A percentile compares a stretch with the other conserved stretches of the same genome.
Conservation (phyloP, 257 asterid genomes). For the Solanum medicagineum region DNA sequence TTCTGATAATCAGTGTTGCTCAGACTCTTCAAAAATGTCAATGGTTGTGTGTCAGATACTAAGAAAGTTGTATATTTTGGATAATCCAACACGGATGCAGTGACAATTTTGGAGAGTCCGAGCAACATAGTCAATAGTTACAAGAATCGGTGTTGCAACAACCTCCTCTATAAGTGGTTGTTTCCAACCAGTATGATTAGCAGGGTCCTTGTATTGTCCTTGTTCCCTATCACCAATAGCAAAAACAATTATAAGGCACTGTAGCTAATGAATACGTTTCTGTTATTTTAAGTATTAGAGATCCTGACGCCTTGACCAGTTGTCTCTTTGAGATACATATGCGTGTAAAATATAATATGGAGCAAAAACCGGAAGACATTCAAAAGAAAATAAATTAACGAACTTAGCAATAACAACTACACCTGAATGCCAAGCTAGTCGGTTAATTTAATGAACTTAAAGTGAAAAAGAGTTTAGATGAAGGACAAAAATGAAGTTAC, state of each 20-base stretch:
- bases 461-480: background rate
- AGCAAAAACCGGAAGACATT: background rate
- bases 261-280: background rate
- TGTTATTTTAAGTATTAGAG: background rate
- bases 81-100: background rate
- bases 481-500: constrained; percentile 1
- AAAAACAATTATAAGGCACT: background rate
- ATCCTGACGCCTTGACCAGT: background rate
- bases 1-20: background rate
- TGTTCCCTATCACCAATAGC: constrained; percentile 55
- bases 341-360: too few relatives aligned
- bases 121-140: background rate
- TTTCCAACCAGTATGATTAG: constrained; percentile 46
- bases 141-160: constrained; percentile 10
- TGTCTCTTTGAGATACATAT: background rate
- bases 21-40: background rate
- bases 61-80: background rate
- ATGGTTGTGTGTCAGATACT: background rate
- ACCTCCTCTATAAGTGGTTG: constrained; percentile 95
- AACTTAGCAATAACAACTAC: background rate
- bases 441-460: background rate
- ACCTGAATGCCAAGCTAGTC: background rate
- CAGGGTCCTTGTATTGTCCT: constrained; percentile 68
- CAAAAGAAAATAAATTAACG: background rate
- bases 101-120: background rate